phyloP scores from a whole-genome alignment of 1,284 basidiomycete species.

The Rhodotorula glutinis region DNA sequence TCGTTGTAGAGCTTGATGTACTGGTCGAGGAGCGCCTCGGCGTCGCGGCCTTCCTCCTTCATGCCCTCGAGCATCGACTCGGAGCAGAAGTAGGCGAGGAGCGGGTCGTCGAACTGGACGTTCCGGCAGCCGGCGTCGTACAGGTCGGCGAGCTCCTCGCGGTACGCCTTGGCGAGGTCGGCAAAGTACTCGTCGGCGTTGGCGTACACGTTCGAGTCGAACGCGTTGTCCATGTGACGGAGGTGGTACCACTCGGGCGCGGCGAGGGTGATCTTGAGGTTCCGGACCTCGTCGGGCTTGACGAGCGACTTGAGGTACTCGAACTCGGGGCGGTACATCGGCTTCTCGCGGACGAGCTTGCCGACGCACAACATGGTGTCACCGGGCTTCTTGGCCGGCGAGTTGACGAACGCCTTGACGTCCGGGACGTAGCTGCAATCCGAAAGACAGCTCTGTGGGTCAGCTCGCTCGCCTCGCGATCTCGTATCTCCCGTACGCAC shows the following conservation, averaged over 20 bases:
- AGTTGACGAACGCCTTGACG: conserved; percentile 50
- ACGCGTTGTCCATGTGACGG: conserved; percentile 53
- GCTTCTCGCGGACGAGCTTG: conserved; percentile 61
- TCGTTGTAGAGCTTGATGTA: conserved; percentile 58
- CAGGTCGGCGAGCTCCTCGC: conserved; percentile 66
- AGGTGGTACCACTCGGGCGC: conserved; percentile 74
- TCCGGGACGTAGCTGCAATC: conserved; percentile 52
- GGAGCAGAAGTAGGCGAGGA: conserved; percentile 54
- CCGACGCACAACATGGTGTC: conserved; percentile 48
- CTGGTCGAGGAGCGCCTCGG: conserved; percentile 62
- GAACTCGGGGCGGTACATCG: conserved; percentile 57
- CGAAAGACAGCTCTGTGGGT: background rate
- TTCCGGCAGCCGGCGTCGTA: conserved; percentile 69
- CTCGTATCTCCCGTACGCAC: background rate
- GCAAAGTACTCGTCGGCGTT: conserved; percentile 69
- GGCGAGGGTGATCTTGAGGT: conserved; percentile 71
- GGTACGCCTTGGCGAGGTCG: conserved; percentile 67
- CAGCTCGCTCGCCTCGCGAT: background rate
- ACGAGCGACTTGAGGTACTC: conserved; percentile 46
- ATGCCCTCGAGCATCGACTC: conserved; percentile 64
- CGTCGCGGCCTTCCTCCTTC: conserved; percentile 60
- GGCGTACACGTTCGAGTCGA: conserved; percentile 60
- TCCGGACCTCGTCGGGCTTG: conserved; percentile 41
- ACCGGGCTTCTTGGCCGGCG: conserved; percentile 45
- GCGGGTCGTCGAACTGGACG: conserved; percentile 67